These are phyloP conservation scores for Meyerozyma carpophila DNA, from an alignment of 1,139 yeast species.

Conservation along the genomic window DNA sequence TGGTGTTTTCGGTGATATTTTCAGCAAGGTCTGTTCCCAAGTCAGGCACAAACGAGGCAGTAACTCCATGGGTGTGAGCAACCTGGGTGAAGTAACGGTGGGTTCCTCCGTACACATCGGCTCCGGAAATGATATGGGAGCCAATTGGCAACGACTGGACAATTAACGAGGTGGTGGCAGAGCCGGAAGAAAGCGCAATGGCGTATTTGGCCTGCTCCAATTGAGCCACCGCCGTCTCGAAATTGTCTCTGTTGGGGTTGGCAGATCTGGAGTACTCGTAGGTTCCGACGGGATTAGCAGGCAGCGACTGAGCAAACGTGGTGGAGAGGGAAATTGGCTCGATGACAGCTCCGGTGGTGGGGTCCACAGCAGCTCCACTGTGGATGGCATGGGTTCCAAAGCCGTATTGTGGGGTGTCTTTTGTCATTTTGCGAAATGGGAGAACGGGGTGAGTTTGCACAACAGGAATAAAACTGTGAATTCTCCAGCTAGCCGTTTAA, in stretches of 20 bases:
- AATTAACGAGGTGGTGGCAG: slow-evolving; percentile 79
- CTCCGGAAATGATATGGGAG: slow-evolving; percentile 73
- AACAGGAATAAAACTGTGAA: not conserved
- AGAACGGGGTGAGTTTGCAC: not conserved
- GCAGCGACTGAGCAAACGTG: slow-evolving; percentile 77
- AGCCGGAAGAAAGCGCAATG: slow-evolving; percentile 78
- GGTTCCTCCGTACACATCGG: slow-evolving; percentile 92
- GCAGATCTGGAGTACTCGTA: slow-evolving; percentile 86
- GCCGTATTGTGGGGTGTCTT: slow-evolving; percentile 19
- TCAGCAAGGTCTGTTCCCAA: slow-evolving; percentile 54
- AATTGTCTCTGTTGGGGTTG: slow-evolving; percentile 83
- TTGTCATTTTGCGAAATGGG: not conserved
- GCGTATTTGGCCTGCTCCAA: slow-evolving; percentile 76
- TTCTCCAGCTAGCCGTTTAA: slow-evolving; percentile 2
- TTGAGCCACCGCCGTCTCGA: slow-evolving; percentile 77
- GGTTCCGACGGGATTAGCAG: slow-evolving; percentile 70
- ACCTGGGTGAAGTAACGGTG: slow-evolving; percentile 88
- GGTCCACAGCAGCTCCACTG: slow-evolving; percentile 73
- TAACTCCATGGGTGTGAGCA: slow-evolving; percentile 75
- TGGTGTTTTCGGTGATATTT: slow-evolving; percentile 57
- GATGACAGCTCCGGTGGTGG: slow-evolving; percentile 80
- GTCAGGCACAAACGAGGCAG: slow-evolving; percentile 62
- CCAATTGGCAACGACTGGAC: slow-evolving; percentile 70
- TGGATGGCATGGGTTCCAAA: slow-evolving; percentile 85
- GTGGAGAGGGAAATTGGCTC: slow-evolving; percentile 82